phyloP scores from a whole-genome alignment of 768 basidiomycete genomes.

The Arthromyces matolae region DNA sequence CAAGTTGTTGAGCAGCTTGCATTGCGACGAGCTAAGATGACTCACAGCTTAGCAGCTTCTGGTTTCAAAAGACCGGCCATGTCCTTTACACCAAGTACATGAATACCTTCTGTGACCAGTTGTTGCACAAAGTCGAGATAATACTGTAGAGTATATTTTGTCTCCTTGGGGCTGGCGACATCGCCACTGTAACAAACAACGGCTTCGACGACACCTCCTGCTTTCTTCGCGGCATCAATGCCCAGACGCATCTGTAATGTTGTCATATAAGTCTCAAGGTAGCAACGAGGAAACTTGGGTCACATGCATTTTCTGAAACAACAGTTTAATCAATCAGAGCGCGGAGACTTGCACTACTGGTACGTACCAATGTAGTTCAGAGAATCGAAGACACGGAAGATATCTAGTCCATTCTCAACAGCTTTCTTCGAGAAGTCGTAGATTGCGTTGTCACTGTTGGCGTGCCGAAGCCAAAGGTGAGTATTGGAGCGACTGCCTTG shows the following conservation, averaged over 20 bases:
- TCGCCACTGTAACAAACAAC: constrained; percentile 99
- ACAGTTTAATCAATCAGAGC: neutral
- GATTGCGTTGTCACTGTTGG: constrained; percentile 93
- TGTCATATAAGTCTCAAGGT: too few species aligned
- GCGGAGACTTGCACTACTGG: neutral
- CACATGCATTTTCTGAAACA: constrained; percentile 64
- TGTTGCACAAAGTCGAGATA: constrained; percentile 95
- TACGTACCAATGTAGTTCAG: constrained; percentile 89
- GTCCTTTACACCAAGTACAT: constrained; percentile 96
- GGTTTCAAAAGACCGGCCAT: constrained; percentile 98
- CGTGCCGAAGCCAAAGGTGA: neutral
- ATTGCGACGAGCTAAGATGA: constrained; percentile 9
- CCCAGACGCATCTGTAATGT: constrained; percentile 83
- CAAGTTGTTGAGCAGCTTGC: neutral
- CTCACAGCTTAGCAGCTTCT: constrained; percentile 84
- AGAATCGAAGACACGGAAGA: constrained; percentile 99
- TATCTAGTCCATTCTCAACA: constrained; percentile 98
- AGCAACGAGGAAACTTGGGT: neutral
- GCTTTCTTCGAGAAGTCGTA: constrained; percentile 99
- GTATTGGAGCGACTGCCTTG: neutral
- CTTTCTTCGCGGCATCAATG: constrained; percentile 99
- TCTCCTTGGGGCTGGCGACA: constrained; percentile 90
- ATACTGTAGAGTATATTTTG: constrained; percentile 95
- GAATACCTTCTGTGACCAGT: constrained; percentile 91
- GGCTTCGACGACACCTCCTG: constrained; percentile 96